Conservation (phyloP, 1,284 basidiomycete genomes). For the Ceratobasidium sp. region DNA sequence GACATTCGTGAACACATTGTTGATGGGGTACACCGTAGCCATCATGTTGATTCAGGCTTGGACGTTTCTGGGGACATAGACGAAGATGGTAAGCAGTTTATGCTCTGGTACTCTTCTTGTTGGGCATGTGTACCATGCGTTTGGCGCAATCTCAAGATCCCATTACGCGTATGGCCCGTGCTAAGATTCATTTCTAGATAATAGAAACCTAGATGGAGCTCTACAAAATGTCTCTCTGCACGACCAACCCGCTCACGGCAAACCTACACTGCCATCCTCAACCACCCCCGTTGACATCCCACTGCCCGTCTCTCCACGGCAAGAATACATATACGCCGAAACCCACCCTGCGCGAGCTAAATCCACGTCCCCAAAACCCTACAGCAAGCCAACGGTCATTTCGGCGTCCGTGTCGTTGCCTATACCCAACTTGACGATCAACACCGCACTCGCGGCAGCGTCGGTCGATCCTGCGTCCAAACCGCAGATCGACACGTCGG, state of each 20-base stretch:
- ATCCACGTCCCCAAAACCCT: constrained; percentile 21
- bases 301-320: neutral
- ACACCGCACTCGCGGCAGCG: constrained; percentile 23
- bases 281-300: constrained; percentile 2
- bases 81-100: constrained; percentile 30
- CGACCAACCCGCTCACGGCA: neutral
- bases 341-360: neutral
- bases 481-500: constrained; percentile 12
- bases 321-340: constrained; percentile 34
- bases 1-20: neutral
- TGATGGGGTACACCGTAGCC: constrained; percentile 23
- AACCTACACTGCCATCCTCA: neutral
- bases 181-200: neutral
- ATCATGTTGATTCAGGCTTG: constrained; percentile 33
- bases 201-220: neutral
- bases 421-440: constrained; percentile 27
- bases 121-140: constrained; percentile 1
- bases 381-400: constrained; percentile 36
- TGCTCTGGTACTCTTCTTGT: neutral
- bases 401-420: constrained; percentile 32
- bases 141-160: constrained; percentile 58
- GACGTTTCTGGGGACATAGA: constrained; percentile 39
- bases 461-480: constrained; percentile 11
- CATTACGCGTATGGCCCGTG: constrained; percentile 46
- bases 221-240: constrained; percentile 1